Base-by-base conservation (phyloP, 257 asterid genomes). In the Lycium barbarum region DNA sequence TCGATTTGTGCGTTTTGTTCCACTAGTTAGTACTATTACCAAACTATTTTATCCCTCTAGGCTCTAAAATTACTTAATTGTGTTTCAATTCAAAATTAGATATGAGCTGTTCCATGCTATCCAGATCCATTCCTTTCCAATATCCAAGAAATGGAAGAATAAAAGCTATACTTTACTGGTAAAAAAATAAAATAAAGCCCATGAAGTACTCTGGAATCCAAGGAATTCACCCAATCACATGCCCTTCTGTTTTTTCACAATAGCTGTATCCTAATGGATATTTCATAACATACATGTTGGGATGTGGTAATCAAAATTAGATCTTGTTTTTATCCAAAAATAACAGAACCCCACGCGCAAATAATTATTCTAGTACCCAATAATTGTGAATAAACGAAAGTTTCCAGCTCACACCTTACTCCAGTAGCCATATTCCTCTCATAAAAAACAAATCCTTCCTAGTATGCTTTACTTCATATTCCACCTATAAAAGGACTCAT, bases 371-470 rank as follows among this genome's bases (percentile, higher is more conserved):
- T 74, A 5, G 43, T 74, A 10, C 38, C 18, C 43, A 49, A 49
- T 74, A 47, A 49, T 49, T 74, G 20, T 11, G 22, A 76, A 51
- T 51, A 49, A 74, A 51, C 63, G 26, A 76, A 51, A 2, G 62
- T 0, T 51, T 76, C 82, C 82, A 76, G 82, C 82, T 76, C 80
- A 72, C 14, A 49, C 61, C 61, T 74, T 74, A 12, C 62, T 2
- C 45, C 14, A 74, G 45, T 76, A 49, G 22, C 62, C 81, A 74
- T 49, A 74, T 20, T 74, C 1, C 20, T 76, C 17, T 45, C 38
- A 73, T 11, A 5, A 18, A 3, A 18, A 40, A 45, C 3, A 73
- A 43, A 74, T 74, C 43, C 81, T 49, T 51, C 2, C 61, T 55
- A 55, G 7, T 55, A 55, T 55, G n/a, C 4, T 55, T 7, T 12